phyloP scores from a whole-genome alignment of 106 monocot genomes.

The Dioscorea zingiberensis region DNA sequence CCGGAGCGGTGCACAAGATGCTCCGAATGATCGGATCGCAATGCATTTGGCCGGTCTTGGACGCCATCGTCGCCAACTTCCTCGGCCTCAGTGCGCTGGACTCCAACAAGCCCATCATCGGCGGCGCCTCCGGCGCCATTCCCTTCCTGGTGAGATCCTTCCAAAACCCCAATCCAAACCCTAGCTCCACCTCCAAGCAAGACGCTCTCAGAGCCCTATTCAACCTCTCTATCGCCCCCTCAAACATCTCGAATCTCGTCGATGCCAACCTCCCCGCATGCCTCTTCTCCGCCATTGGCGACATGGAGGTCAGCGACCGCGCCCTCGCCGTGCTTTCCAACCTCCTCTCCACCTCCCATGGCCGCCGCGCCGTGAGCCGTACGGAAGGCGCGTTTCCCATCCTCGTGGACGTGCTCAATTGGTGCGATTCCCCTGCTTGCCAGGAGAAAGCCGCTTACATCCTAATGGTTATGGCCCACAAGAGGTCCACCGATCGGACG shows the following conservation, averaged over 20 bases:
- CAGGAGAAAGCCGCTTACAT: slow-evolving; percentile 82
- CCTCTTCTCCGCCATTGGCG: slow-evolving; percentile 39
- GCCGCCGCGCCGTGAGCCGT: slow-evolving; percentile 31
- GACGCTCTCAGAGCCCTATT: slow-evolving; percentile 77
- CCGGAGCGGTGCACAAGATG: slow-evolving; percentile 80
- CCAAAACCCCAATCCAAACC: slow-evolving; percentile 7
- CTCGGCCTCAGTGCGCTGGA: slow-evolving; percentile 78
- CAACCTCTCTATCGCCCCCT: slow-evolving; percentile 69
- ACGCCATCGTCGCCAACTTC: slow-evolving; percentile 74
- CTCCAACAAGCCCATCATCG: slow-evolving; percentile 72
- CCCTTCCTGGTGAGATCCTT: slow-evolving; percentile 55
- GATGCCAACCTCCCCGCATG: slow-evolving; percentile 33
- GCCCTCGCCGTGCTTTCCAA: slow-evolving; percentile 60
- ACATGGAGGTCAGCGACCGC: slow-evolving; percentile 38
- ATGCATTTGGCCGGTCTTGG: slow-evolving; percentile 9
- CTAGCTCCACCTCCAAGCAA: slow-evolving; percentile 15
- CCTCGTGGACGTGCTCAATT: slow-evolving; percentile 67
- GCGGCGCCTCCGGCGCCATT: slow-evolving; percentile 52
- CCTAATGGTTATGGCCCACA: slow-evolving; percentile 74
- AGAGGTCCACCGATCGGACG: slow-evolving; percentile 16
- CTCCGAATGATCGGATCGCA: slow-evolving; percentile 20
- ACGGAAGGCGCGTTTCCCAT: slow-evolving; percentile 26
- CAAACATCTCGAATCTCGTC: slow-evolving; percentile 37
- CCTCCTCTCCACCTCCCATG: slow-evolving; percentile 42
- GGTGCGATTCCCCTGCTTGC: slow-evolving; percentile 63